A percentile compares a stretch with the other conserved stretches of the same genome.
phyloP scores from a whole-genome alignment of 2,329 filamentous ascomycete genomes.

The Ceratocystis variospora region DNA sequence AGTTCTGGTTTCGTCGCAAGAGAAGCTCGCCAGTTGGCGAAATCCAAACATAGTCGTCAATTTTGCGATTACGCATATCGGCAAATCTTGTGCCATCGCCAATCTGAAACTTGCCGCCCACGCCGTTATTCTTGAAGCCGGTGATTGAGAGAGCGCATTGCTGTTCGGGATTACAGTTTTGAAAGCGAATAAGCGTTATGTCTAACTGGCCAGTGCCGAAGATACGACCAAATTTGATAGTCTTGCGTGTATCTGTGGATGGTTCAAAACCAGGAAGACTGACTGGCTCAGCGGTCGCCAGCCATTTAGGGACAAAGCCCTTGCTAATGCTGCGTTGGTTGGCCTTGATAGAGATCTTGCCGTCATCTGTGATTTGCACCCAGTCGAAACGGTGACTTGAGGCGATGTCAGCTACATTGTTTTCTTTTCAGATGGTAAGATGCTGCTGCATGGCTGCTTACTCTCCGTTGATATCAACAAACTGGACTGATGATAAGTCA shows the following conservation, averaged over 20 bases:
- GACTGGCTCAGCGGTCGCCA: background rate
- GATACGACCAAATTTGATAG: constrained; percentile 21
- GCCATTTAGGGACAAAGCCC: constrained; percentile 18
- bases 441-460: constrained; percentile 1
- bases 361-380: constrained; percentile 24
- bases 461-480: constrained; percentile 22
- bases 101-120: constrained; percentile 19
- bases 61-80: constrained; percentile 15
- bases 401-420: constrained; percentile 20
- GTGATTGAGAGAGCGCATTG: constrained; percentile 15
- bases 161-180: background rate
- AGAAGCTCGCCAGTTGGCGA: constrained; percentile 16
- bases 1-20: constrained; percentile 14
- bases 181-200: background rate
- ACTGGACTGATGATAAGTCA: constrained; percentile 20
- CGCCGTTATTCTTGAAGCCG: constrained; percentile 21
- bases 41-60: constrained; percentile 22
- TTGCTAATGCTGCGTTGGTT: constrained; percentile 21
- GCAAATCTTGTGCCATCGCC: constrained; percentile 20
- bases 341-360: constrained; percentile 23
- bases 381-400: constrained; percentile 9
- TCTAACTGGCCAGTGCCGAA: constrained; percentile 17
- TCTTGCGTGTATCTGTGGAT: background rate
- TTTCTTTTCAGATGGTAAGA: background rate
- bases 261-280: background rate